Conservation (phyloP, 768 basidiomycete genomes). For the Hydnomerulius pinastri region DNA sequence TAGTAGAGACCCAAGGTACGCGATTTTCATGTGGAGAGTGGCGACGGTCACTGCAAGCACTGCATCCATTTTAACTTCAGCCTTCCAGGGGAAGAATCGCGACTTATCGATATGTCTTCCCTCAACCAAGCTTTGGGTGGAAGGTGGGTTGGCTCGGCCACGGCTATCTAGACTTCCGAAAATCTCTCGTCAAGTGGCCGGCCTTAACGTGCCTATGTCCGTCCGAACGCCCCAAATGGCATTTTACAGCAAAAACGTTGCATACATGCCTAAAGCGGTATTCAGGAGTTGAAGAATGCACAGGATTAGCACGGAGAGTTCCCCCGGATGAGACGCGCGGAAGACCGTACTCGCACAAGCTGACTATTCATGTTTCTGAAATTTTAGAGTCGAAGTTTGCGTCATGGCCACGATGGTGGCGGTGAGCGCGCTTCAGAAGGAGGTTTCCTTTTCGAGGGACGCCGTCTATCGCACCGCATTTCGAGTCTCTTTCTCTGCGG, state of each 20-base stretch:
- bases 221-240: slow-evolving; percentile 1
- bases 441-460: slow-evolving; percentile 30
- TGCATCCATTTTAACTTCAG: slow-evolving; percentile 14
- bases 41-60: slow-evolving; percentile 24
- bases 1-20: slow-evolving; percentile 16
- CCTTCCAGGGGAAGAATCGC: not conserved
- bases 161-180: slow-evolving; percentile 24
- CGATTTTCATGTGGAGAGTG: slow-evolving; percentile 5
- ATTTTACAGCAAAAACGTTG: slow-evolving; percentile 1
- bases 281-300: slow-evolving; percentile 10
- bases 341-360: slow-evolving; percentile 5
- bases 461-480: slow-evolving; percentile 32
- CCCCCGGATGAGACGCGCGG: slow-evolving; percentile 24
- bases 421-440: slow-evolving; percentile 25
- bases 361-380: slow-evolving; percentile 9
- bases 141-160: slow-evolving; percentile 12
- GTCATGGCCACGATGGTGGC: slow-evolving; percentile 33
- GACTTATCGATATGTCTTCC: slow-evolving; percentile 7
- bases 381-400: slow-evolving; percentile 15
- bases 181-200: not conserved
- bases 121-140: not conserved
- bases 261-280: slow-evolving; percentile 8
- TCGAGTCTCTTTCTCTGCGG: slow-evolving; percentile 26
- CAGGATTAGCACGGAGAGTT: slow-evolving; percentile 23
- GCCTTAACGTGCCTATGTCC: not conserved